Evolutionary conservation across 2,329 filamentous ascomycete genomes (phyloP).

Genomic region (Gnomoniopsis sp.): DNA sequence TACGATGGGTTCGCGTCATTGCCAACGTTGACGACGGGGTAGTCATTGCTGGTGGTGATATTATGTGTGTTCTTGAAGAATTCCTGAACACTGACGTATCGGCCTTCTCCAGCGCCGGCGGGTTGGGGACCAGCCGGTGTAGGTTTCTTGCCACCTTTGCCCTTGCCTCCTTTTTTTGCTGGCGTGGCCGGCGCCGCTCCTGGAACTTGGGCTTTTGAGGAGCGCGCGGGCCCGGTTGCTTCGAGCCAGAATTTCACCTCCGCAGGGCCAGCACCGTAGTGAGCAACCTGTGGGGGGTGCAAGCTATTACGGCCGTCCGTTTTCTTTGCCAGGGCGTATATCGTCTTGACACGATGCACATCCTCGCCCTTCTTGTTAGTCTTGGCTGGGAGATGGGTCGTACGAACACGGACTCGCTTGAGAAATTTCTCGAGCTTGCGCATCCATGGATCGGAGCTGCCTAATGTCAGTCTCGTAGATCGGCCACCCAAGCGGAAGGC

Average conservation of each 20-base stretch:
- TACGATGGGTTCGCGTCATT: conserved; percentile 49
- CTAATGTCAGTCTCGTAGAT: too few relatives aligned
- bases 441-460: too few relatives aligned
- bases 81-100: conserved; percentile 49
- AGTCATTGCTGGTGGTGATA: conserved; percentile 24
- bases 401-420: conserved; percentile 33
- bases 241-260: conserved; percentile 52
- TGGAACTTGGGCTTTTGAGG: neutral
- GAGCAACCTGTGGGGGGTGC: conserved; percentile 25
- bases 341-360: conserved; percentile 35
- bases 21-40: conserved; percentile 60
- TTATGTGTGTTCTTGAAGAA: conserved; percentile 43
- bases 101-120: conserved; percentile 1
- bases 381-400: conserved; percentile 33
- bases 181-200: neutral
- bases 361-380: conserved; percentile 30
- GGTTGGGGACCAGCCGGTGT: conserved; percentile 4
- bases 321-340: conserved; percentile 33
- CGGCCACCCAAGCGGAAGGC: too few relatives aligned
- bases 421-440: conserved; percentile 33
- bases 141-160: neutral
- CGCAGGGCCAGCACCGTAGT: conserved; percentile 43
- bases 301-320: conserved; percentile 21
- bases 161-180: conserved; percentile 15
- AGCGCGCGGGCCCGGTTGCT: conserved; percentile 22